phyloP scores from a whole-genome alignment of 1,284 basidiomycete species.

The Leccinum cinnamomeum region DNA sequence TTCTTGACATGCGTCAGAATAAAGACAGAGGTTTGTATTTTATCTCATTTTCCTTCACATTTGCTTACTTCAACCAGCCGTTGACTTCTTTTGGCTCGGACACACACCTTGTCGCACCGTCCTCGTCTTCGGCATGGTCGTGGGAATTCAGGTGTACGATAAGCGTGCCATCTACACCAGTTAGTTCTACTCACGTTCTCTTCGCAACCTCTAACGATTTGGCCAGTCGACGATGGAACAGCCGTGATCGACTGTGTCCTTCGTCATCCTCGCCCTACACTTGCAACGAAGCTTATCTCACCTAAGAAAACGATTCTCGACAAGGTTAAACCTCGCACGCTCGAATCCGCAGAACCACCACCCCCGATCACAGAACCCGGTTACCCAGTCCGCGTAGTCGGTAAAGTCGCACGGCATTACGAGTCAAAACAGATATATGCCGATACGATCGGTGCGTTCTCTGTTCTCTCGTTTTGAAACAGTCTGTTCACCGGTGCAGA shows the following conservation, averaged over 20 bases:
- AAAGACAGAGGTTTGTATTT: constrained; percentile 37
- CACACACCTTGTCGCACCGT: constrained; percentile 68
- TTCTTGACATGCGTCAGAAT: constrained; percentile 51
- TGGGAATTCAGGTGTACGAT: constrained; percentile 61
- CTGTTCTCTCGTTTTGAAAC: neutral
- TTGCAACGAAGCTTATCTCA: constrained; percentile 8
- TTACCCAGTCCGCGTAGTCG: constrained; percentile 47
- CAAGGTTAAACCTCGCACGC: neutral
- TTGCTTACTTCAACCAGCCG: constrained; percentile 28
- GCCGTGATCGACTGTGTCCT: constrained; percentile 64
- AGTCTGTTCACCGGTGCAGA: constrained; percentile 31
- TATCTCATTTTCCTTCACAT: neutral
- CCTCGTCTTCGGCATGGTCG: constrained; percentile 58
- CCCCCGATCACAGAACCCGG: constrained; percentile 50
- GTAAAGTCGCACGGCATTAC: constrained; percentile 44
- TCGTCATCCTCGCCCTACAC: constrained; percentile 31
- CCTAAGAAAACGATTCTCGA: constrained; percentile 22
- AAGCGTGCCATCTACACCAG: constrained; percentile 57
- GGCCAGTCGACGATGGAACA: constrained; percentile 70
- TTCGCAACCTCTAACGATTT: constrained; percentile 1
- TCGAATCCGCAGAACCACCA: constrained; percentile 26
- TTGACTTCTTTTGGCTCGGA: constrained; percentile 69
- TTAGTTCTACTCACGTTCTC: constrained; percentile 31
- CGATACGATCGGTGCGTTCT: constrained; percentile 43
- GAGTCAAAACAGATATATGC: constrained; percentile 50